Evolutionary conservation across 305 asterid species (phyloP).

Genomic region (Fraxinus ornus): DNA sequence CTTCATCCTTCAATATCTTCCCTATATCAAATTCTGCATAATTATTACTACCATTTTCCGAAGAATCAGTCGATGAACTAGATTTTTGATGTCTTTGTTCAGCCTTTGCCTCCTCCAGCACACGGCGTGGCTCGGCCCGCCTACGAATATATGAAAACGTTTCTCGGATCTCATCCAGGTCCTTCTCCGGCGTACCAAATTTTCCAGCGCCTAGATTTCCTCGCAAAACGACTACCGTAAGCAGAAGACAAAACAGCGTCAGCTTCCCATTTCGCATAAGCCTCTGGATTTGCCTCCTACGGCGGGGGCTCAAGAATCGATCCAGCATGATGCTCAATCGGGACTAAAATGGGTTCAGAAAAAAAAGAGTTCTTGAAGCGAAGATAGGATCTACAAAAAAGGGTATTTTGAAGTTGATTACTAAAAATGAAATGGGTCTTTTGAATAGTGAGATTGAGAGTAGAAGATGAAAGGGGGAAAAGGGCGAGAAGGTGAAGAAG

Average conservation of each 20-base stretch:
- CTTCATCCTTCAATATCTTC: background rate
- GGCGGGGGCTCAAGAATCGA: background rate
- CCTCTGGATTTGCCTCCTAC: background rate
- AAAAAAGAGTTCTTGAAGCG: background rate
- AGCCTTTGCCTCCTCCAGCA: background rate
- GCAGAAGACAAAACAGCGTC: background rate
- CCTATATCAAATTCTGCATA: background rate
- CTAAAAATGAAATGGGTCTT: background rate
- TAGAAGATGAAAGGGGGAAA: background rate
- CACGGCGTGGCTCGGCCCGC: conserved; percentile 4
- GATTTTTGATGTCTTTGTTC: background rate
- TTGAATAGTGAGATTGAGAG: background rate
- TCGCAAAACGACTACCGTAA: background rate
- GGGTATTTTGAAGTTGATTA: background rate
- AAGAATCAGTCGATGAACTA: background rate
- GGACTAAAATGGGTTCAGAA: background rate
- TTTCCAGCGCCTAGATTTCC: background rate
- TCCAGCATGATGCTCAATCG: background rate
- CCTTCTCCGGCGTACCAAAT: conserved; percentile 5
- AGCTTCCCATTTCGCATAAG: background rate
- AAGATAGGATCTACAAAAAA: background rate
- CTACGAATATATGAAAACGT: background rate
- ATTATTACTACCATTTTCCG: background rate
- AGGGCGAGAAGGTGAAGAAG: background rate
- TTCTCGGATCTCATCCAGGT: conserved; percentile 2